These are phyloP conservation scores for Aristolochia fimbriata DNA, from an alignment of 164 flowering plant species.

Conservation along the genomic window DNA sequence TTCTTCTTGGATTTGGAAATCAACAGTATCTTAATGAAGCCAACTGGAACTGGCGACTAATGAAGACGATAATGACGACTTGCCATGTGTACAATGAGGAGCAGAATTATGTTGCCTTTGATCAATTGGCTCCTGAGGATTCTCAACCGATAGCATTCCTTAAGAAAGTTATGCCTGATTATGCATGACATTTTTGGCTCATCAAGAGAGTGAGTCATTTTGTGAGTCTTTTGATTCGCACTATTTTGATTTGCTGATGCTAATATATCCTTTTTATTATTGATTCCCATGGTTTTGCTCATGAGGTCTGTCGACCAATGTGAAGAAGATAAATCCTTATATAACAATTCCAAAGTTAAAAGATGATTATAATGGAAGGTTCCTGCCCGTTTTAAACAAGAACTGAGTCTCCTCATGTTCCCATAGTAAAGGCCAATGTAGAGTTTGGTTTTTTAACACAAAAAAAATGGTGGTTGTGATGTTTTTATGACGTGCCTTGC, in stretches of 20 bases:
- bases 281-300: background rate
- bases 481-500: too few relatives aligned
- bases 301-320: too few relatives aligned
- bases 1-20: conserved; percentile 1
- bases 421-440: too few relatives aligned
- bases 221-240: background rate
- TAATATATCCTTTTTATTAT: too few relatives aligned
- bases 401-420: too few relatives aligned
- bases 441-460: too few relatives aligned
- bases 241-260: too few relatives aligned
- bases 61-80: conserved; percentile 86
- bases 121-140: conserved; percentile 53
- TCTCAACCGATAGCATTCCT: conserved; percentile 69
- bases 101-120: conserved; percentile 57
- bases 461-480: too few relatives aligned
- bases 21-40: conserved; percentile 80
- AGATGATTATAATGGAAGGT: too few relatives aligned
- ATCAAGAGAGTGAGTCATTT: conserved; percentile 1
- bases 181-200: conserved; percentile 33
- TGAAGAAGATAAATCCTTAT: background rate
- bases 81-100: conserved; percentile 78
- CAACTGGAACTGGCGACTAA: conserved; percentile 89
- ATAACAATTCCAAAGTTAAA: background rate
- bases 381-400: too few relatives aligned
- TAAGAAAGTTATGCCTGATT: conserved; percentile 73